These are phyloP conservation scores for Hypholoma fasciculare DNA, from an alignment of 768 basidiomycete genomes.

Conservation along the genomic window DNA sequence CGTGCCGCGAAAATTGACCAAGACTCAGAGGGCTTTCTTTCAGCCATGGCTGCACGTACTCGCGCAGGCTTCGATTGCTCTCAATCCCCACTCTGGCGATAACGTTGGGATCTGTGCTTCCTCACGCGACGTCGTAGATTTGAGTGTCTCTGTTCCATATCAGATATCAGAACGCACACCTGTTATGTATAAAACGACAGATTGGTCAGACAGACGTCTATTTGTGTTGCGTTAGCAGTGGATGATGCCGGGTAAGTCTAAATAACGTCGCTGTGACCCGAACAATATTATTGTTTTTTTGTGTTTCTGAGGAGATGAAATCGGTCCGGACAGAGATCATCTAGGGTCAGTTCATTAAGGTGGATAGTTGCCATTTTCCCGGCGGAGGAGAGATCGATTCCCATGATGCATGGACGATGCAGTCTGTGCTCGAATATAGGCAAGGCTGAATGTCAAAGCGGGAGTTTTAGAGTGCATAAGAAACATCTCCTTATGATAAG, in stretches of 20 bases:
- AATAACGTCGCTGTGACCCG: neutral
- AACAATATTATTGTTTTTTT: neutral
- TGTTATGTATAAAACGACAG: neutral
- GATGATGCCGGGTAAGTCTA: neutral
- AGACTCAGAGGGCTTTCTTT: too few species aligned
- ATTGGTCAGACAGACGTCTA: neutral
- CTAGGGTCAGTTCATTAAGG: neutral
- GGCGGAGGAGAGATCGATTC: neutral
- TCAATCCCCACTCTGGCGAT: too few species aligned
- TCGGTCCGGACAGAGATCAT: neutral
- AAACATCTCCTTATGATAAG: constrained; percentile 19
- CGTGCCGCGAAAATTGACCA: constrained; percentile 5
- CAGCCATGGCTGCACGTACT: too few species aligned
- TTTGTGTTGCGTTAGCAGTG: neutral
- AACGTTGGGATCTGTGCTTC: too few species aligned
- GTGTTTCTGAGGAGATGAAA: too few species aligned
- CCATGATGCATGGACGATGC: neutral
- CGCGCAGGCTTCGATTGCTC: too few species aligned
- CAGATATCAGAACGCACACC: too few species aligned
- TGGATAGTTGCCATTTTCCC: neutral
- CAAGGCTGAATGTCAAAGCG: constrained; percentile 7
- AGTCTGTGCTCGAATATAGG: too few species aligned
- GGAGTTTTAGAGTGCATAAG: constrained; percentile 15
- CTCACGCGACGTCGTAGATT: too few species aligned
- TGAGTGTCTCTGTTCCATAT: too few species aligned